These are phyloP conservation scores for Alnus rubra DNA, from an alignment of 306 rosid genomes.

Conservation along the genomic window DNA sequence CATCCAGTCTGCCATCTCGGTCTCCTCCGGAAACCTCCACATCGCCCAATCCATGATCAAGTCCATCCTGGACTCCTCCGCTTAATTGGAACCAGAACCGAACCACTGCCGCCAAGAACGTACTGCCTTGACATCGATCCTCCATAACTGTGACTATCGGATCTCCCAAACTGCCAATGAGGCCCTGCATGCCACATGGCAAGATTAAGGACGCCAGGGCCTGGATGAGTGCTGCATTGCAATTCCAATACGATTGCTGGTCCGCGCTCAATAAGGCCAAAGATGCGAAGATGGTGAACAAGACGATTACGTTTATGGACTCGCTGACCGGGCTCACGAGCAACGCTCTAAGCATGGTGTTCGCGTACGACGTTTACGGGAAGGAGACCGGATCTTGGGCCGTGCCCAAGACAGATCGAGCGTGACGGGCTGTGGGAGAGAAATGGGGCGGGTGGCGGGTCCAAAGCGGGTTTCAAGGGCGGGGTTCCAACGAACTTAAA, in stretches of 20 bases:
- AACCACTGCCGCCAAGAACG: conserved; percentile 53
- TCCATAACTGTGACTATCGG: conserved; percentile 50
- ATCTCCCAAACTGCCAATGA: conserved; percentile 37
- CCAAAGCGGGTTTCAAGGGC: conserved; percentile 5
- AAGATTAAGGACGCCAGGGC: conserved; percentile 59
- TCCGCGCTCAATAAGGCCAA: conserved; percentile 69
- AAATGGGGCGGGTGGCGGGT: too few species aligned
- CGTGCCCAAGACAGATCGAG: conserved; percentile 61
- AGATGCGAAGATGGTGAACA: conserved; percentile 51
- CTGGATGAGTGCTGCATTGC: conserved; percentile 65
- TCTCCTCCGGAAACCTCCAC: conserved; percentile 44
- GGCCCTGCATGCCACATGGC: conserved; percentile 44
- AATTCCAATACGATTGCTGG: conserved; percentile 78
- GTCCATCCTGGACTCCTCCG: conserved; percentile 43
- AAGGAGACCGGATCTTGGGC: conserved; percentile 51
- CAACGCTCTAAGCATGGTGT: conserved; percentile 68
- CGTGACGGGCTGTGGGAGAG: too few species aligned
- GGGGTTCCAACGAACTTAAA: conserved; percentile 46
- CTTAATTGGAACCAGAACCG: conserved; percentile 60
- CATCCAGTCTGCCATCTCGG: conserved; percentile 43
- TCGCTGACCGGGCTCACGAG: conserved; percentile 39
- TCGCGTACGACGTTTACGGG: conserved; percentile 59
- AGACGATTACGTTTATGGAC: conserved; percentile 61
- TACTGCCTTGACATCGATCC: conserved; percentile 58
- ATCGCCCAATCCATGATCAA: conserved; percentile 57